Evolutionary conservation across 495 filamentous ascomycete species (phyloP), one percentile per base, ranked within the genome.

Genomic region (Aspergillus panamensis): DNA sequence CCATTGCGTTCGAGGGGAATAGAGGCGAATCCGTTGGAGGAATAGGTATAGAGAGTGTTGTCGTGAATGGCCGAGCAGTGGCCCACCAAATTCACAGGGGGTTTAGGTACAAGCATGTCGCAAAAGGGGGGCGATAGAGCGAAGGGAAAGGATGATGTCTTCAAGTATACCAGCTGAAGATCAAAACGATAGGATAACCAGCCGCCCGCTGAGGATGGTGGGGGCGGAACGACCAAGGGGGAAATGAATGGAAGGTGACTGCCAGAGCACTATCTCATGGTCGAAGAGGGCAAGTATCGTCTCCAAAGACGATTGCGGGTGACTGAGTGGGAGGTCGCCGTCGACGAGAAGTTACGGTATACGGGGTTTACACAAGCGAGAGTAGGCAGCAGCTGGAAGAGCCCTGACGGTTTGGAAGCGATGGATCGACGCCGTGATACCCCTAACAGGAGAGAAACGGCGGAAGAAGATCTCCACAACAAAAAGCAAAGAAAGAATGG

Each of bases 11-110:
- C 64, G 59, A 98, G 75, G 17, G 76, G 72, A 37, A 97, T 73
- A 5, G 87, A 87, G 65, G 89, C 85, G 55, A 98, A 91, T 20
- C 86, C 89, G 49, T 80, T 72, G 17, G 83, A 67, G 37, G 90
- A 89, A 65, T 90, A 97, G 10, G 85, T 85, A 74, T 96, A 98
- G 14, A 98, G 83, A 16, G 87, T 94, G 70, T 89, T 85, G 68
- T 92, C 79, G 72, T 89, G 77, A 52, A 98, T 81, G 56, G 87
- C 83, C 14, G 91, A 94, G 73, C 94, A 98, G 63, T 87, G 83
- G 73, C 87, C 84, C 63, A 82, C 80, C 61, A 96, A 75, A 59
- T 82, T 68, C 59, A 83, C 75, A 12, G 77, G 76, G 55, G 92
- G 92, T 63, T 80, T 58, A 52, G 88, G 88, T 35, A 84, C 74